Evolutionary conservation across 768 basidiomycete genomes (phyloP).

Genomic region (Lentinus tigrinus): DNA sequence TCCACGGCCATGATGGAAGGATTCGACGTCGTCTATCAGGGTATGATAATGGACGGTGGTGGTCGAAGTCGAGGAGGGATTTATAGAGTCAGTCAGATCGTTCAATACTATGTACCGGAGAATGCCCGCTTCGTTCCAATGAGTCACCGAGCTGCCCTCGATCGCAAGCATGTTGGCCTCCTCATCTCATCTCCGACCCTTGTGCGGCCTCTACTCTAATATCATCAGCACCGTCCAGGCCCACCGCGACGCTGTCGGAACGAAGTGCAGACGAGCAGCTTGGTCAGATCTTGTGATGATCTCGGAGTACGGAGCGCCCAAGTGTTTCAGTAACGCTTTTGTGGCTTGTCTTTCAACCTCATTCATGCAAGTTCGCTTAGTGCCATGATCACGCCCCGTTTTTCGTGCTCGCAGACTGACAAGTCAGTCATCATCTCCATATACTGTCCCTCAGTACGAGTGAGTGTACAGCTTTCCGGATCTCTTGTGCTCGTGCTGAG

Average conservation of each 20-base stretch:
- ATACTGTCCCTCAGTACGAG: constrained; percentile 37
- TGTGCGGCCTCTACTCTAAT: neutral
- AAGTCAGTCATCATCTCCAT: constrained; percentile 29
- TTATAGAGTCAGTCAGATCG: neutral
- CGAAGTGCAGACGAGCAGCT: neutral
- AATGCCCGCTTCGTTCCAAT: neutral
- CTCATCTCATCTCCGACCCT: constrained; percentile 1
- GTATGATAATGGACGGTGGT: neutral
- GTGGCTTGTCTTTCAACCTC: neutral
- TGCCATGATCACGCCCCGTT: constrained; percentile 39
- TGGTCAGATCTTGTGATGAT: constrained; percentile 9
- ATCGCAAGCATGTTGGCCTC: neutral
- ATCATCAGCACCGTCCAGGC: neutral
- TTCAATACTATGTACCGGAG: neutral
- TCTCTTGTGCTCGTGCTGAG: constrained; percentile 7
- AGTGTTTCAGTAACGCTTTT: neutral
- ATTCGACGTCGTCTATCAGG: neutral
- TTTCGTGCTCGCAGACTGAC: constrained; percentile 36
- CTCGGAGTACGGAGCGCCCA: constrained; percentile 15
- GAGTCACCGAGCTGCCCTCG: neutral
- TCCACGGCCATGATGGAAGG: constrained; percentile 22
- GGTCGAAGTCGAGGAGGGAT: neutral
- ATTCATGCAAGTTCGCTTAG: neutral
- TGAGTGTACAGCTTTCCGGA: constrained; percentile 16
- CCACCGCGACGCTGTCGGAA: neutral